Evolutionary conservation across 495 filamentous ascomycete genomes (phyloP).

Genomic region (Aspergillus ellipticus): DNA sequence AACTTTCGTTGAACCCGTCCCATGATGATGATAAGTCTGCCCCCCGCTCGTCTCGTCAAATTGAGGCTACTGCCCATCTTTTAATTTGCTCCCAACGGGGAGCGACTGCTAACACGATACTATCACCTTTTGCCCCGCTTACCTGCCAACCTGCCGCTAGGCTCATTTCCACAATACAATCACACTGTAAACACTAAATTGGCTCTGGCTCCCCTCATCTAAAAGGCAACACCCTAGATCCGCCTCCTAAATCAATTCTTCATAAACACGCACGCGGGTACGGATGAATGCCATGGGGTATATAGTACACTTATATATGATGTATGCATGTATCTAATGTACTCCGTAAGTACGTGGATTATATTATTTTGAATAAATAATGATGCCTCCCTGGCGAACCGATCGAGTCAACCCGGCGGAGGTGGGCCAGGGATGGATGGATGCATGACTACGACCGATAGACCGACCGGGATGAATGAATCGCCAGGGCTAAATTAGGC

Average conservation of each 20-base stretch:
- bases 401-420: too few species aligned
- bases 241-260: too few species aligned
- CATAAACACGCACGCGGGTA: too few species aligned
- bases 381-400: too few species aligned
- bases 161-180: background rate
- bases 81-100: background rate
- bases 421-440: too few species aligned
- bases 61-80: background rate
- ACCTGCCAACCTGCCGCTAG: slow-evolving; percentile 8
- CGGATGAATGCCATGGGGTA: too few species aligned
- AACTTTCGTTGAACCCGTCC: slow-evolving; percentile 1
- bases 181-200: background rate
- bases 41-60: slow-evolving; percentile 1
- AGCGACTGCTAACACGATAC: background rate
- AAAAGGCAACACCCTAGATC: background rate
- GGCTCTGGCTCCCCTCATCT: background rate
- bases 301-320: too few species aligned
- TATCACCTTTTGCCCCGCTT: slow-evolving; percentile 12
- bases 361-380: too few species aligned
- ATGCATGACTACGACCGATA: too few species aligned
- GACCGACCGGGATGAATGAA: too few species aligned
- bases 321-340: too few species aligned
- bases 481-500: background rate
- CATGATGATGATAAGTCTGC: slow-evolving; percentile 4
- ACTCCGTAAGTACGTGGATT: too few species aligned